Base-by-base conservation (phyloP, 176 grass and related monocot species). In the Ensete ventricosum region DNA sequence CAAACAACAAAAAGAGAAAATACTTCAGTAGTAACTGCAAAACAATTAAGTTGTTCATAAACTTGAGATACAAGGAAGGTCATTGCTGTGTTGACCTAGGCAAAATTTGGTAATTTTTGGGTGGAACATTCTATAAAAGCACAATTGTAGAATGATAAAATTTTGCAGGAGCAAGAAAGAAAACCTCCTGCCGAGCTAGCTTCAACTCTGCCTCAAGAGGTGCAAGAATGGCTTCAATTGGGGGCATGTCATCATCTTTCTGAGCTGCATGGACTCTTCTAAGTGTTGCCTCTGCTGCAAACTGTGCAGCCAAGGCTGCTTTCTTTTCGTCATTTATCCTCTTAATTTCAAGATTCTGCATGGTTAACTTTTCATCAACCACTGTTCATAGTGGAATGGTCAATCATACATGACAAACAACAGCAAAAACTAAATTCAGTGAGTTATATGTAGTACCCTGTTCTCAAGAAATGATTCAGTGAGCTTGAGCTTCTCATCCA, bases 241-340 rank as follows among this genome's bases (percentile, higher is more conserved):
- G 96, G 12, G 96, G 96, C 96, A 99, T 99, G 79, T 99, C 96
- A 83, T 99, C 96, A 59, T 95, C 96, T 79, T 99, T 99, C 62
- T 99, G 96, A 51, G 86, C 96, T 77, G 86, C 91, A 81, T 99
- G 96, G 34, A 99, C 91, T 82, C 96, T 89, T 81, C 96, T 85
- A 73, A 99, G 86, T 67, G 96, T 95, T 17, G 88, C 96, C 87
- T 99, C 88, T 79, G 93, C 90, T 17, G 88, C 88, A 90, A 97
- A 97, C 72, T 97, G 93, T 73, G 93, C 90, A 55, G 90, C 90
- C 83, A 97, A 64, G 57, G 93, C 89, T 0, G 85, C 66, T 57
- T 90, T 97, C 81, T 97, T 97, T 77, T 97, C 93, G 66, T 93
- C 93, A 85, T 93, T 97, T 84, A 93, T 97, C 83, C 83, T 97